phyloP scores from a whole-genome alignment of 2,329 filamentous ascomycete genomes.

The Talaromyces sp. region DNA sequence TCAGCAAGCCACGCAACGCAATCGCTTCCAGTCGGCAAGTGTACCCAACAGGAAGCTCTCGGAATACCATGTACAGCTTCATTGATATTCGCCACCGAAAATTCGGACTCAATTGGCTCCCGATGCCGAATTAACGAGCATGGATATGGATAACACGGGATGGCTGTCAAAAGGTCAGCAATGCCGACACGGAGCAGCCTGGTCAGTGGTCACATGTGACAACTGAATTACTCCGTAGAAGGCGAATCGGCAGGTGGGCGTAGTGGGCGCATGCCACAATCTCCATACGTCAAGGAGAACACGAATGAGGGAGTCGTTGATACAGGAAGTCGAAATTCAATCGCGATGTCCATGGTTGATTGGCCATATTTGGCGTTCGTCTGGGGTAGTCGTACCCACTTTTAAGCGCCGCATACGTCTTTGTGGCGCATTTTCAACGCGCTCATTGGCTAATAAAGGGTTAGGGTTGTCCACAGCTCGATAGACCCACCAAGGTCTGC shows the following conservation, averaged over 20 bases:
- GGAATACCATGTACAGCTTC: background rate
- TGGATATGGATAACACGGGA: background rate
- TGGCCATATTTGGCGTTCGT: background rate
- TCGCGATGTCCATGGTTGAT: background rate
- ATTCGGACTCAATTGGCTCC: background rate
- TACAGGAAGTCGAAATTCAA: slow-evolving; percentile 1
- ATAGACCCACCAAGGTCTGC: background rate
- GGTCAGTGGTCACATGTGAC: background rate
- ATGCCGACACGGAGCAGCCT: background rate
- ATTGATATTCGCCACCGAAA: background rate
- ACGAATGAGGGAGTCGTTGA: background rate
- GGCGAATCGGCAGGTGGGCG: background rate
- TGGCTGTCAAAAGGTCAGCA: background rate
- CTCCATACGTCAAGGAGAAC: background rate
- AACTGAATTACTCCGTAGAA: background rate
- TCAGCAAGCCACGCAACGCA: background rate
- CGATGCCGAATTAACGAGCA: background rate
- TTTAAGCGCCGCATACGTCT: slow-evolving; percentile 5
- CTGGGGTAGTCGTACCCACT: background rate
- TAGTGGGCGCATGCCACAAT: background rate
- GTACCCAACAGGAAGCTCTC: background rate
- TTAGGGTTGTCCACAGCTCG: background rate
- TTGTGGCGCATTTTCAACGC: background rate
- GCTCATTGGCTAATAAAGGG: background rate
- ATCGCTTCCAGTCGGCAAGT: background rate